Evolutionary conservation across 106 monocot species (phyloP).

Genomic region (Hemerocallis citrina): DNA sequence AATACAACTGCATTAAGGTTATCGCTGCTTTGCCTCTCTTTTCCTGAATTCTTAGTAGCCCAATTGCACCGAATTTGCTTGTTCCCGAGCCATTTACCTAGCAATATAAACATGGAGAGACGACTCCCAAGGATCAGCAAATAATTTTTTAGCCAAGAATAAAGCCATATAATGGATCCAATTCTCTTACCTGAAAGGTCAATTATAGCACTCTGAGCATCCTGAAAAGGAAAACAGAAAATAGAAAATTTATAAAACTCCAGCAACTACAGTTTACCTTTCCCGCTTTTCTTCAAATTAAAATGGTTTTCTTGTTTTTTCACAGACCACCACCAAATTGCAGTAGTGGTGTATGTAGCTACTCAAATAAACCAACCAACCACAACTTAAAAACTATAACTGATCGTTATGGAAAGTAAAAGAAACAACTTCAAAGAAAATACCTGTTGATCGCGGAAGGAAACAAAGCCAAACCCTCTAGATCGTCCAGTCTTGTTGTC

Average conservation of each 20-base stretch:
- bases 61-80: constrained; percentile 71
- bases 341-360: too few relatives aligned
- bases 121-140: background rate
- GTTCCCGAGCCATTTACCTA: constrained; percentile 69
- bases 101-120: background rate
- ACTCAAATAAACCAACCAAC: background rate
- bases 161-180: background rate
- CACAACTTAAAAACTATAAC: background rate
- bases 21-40: constrained; percentile 40
- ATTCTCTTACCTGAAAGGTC: constrained; percentile 37
- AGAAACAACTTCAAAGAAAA: background rate
- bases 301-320: background rate
- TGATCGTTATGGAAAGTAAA: background rate
- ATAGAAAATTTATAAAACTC: constrained; percentile 5
- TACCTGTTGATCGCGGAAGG: constrained; percentile 76
- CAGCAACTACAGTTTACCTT: background rate
- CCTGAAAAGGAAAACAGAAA: constrained; percentile 18
- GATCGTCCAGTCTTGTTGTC: constrained; percentile 78
- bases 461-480: constrained; percentile 84
- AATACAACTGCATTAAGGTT: constrained; percentile 46
- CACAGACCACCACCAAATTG: background rate
- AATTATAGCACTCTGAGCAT: constrained; percentile 47
- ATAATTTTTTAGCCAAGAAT: background rate
- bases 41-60: constrained; percentile 47
- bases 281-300: background rate